phyloP scores from a whole-genome alignment of 257 asterid genomes.

The Przewalskia tangutica region DNA sequence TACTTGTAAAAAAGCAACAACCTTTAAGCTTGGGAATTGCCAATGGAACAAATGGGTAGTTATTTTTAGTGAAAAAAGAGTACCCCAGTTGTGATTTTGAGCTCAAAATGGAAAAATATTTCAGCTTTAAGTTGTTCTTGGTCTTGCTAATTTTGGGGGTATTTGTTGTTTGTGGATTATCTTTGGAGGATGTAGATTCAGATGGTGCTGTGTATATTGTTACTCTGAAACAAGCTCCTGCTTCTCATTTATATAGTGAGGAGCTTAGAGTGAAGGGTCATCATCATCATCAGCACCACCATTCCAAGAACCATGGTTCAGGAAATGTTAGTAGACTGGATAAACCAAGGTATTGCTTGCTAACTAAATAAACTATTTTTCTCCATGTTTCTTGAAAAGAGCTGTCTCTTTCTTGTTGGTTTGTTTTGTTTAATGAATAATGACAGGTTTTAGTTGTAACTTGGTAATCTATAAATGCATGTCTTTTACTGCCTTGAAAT shows the following conservation, averaged over 20 bases:
- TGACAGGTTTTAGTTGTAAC: not conserved
- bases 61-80: slow-evolving; percentile 1
- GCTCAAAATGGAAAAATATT: slow-evolving; percentile 36
- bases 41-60: not conserved
- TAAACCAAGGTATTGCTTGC: slow-evolving; percentile 22
- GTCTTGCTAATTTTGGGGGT: slow-evolving; percentile 39
- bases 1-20: slow-evolving; percentile 20
- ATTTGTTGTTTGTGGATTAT: slow-evolving; percentile 27
- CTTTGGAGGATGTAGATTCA: slow-evolving; percentile 33
- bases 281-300: slow-evolving; percentile 18
- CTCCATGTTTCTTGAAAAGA: not conserved
- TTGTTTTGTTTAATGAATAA: not conserved
- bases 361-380: not conserved
- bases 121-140: slow-evolving; percentile 22
- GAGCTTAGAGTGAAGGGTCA: slow-evolving; percentile 43
- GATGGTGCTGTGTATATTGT: slow-evolving; percentile 69
- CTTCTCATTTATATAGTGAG: slow-evolving; percentile 45
- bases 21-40: slow-evolving; percentile 4
- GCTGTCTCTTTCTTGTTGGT: not conserved
- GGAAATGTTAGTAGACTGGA: slow-evolving; percentile 38
- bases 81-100: slow-evolving; percentile 1
- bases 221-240: slow-evolving; percentile 65
- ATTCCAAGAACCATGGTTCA: slow-evolving; percentile 24
- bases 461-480: not conserved
- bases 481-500: not conserved